These are phyloP conservation scores for Boletus reticulatus DNA, from an alignment of 768 basidiomycete genomes.

Conservation along the genomic window DNA sequence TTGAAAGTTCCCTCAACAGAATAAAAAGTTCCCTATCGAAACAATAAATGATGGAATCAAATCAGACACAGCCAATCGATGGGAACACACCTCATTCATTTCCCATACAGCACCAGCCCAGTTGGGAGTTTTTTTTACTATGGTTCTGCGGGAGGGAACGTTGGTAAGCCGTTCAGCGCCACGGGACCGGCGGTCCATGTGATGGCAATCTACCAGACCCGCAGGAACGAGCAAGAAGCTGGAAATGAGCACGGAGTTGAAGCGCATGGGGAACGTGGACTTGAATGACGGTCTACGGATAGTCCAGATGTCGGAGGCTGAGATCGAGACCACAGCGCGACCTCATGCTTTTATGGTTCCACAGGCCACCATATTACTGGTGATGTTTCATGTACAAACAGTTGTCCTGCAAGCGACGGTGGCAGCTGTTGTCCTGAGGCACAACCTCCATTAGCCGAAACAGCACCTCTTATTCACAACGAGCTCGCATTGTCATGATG, in stretches of 20 bases:
- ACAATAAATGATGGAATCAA: background rate
- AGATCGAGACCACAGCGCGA: too few relatives aligned
- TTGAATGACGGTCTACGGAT: background rate
- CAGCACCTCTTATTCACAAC: too few relatives aligned
- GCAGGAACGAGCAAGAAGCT: background rate
- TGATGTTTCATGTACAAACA: too few relatives aligned
- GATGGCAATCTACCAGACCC: background rate
- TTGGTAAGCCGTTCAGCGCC: background rate
- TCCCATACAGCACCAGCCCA: background rate
- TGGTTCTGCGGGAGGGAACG: background rate
- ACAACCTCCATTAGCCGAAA: too few relatives aligned
- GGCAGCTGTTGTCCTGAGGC: too few relatives aligned
- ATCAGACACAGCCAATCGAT: background rate
- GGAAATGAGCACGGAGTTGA: background rate
- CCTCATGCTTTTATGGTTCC: too few relatives aligned
- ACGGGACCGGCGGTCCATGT: too few relatives aligned
- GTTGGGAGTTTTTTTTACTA: background rate
- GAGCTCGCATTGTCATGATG: background rate
- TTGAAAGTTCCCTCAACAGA: background rate
- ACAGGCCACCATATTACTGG: too few relatives aligned
- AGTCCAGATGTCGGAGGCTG: too few relatives aligned
- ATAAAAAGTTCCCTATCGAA: constrained; percentile 5
- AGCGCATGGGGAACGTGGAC: background rate
- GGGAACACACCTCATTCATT: background rate
- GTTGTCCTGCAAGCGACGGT: too few relatives aligned